Evolutionary conservation across 78 protist species (phyloP).

Genomic region (Chrysochromulina tobinii): DNA sequence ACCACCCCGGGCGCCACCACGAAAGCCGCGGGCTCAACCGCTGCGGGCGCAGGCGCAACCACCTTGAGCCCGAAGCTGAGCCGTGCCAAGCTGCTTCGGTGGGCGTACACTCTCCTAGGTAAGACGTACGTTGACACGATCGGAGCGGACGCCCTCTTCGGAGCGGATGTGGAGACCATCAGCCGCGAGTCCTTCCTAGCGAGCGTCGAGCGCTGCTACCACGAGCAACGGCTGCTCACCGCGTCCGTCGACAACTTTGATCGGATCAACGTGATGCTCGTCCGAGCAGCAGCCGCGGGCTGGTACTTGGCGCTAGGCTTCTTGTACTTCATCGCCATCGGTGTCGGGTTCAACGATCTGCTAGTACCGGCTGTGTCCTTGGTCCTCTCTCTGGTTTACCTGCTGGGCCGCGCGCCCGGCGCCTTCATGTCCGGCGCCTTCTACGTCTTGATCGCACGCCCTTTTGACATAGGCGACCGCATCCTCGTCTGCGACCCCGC

Average conservation of each 20-base stretch:
- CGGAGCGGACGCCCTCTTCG: neutral
- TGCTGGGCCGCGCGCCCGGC: neutral
- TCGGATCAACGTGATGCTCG: neutral
- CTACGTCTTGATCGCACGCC: neutral
- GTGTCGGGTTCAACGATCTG: neutral
- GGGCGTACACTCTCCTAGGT: neutral
- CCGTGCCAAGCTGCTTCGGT: neutral
- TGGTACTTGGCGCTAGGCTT: neutral
- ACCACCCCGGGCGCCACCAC: too few species aligned
- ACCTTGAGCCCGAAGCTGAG: neutral
- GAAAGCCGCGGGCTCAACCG: too few species aligned
- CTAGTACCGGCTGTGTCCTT: neutral
- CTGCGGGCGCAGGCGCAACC: too few species aligned
- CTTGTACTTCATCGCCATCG: neutral
- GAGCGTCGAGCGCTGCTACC: neutral
- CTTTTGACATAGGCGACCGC: constrained; percentile 11
- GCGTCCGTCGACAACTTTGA: constrained; percentile 1
- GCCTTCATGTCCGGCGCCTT: neutral
- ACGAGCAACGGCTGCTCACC: neutral
- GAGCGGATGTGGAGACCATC: neutral
- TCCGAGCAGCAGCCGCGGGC: neutral
- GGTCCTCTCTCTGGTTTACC: neutral
- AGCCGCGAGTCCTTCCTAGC: neutral
- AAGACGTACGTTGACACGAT: neutral
- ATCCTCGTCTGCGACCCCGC: neutral